Percentiles rank a stretch among this genome's conserved stretches.
Conservation (phyloP, 1,139 yeast genomes). For the Kluyveromyces sp. region DNA sequence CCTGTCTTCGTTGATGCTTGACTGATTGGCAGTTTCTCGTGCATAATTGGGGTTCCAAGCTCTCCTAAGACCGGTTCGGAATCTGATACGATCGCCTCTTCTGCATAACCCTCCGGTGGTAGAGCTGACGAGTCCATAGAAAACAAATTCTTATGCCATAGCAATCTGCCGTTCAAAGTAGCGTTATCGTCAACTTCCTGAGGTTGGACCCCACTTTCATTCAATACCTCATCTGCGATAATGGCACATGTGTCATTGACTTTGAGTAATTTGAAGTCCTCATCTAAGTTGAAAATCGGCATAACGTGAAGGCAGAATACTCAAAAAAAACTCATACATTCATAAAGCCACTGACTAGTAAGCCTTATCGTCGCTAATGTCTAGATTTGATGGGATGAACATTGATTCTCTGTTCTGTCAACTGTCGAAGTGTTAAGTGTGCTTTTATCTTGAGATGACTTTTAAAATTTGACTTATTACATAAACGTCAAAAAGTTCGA, state of each 20-base stretch:
- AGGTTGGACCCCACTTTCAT: no score
- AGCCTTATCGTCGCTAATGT: no score
- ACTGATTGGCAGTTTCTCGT: not conserved
- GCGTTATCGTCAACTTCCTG: not conserved
- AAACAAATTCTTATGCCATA: constrained; percentile 16
- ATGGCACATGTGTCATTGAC: constrained; percentile 15
- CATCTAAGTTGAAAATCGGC: constrained; percentile 25
- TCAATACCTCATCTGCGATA: constrained; percentile 10
- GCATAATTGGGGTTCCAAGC: not conserved
- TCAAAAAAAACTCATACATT: not conserved
- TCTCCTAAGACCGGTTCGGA: not conserved
- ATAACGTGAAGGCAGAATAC: not conserved
- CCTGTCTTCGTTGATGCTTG: not conserved
- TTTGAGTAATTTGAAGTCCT: constrained; percentile 19
- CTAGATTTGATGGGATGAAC: no score
- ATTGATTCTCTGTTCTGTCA: no score
- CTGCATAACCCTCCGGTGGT: constrained; percentile 1
- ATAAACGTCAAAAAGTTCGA: not conserved
- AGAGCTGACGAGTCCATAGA: constrained; percentile 11
- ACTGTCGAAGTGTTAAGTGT: no score
- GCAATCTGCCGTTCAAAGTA: not conserved
- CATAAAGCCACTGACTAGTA: not conserved
- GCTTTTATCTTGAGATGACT: not conserved
- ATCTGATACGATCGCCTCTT: not conserved
- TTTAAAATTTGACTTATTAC: not conserved